phyloP scores from a whole-genome alignment of 768 basidiomycete genomes.

The Fibroporia radiculosa region DNA sequence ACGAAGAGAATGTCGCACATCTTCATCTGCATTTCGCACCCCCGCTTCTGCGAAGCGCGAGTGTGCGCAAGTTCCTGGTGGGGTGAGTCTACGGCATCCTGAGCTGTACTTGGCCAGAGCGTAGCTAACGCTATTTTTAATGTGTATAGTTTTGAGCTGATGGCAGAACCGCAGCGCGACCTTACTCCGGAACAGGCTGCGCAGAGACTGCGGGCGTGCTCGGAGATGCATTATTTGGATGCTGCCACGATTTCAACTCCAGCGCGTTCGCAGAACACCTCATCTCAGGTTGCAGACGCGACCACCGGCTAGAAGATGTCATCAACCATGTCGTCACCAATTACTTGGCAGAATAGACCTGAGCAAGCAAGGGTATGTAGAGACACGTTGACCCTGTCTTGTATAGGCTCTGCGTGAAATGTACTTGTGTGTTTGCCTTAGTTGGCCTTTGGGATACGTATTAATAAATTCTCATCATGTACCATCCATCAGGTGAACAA shows the following conservation, averaged over 20 bases:
- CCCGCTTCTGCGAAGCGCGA: constrained; percentile 75
- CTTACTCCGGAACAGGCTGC: constrained; percentile 88
- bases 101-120: neutral
- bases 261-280: neutral
- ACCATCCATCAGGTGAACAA: too few relatives aligned
- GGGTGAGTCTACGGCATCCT: constrained; percentile 43
- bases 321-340: too few relatives aligned
- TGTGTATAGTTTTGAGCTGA: constrained; percentile 66
- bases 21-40: constrained; percentile 85
- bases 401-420: too few relatives aligned
- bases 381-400: too few relatives aligned
- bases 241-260: too few relatives aligned
- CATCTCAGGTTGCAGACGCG: neutral
- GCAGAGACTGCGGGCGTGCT: constrained; percentile 41
- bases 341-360: too few relatives aligned
- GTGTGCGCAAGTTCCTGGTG: constrained; percentile 82
- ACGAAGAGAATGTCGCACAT: too few relatives aligned
- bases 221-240: constrained; percentile 55
- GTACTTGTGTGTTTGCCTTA: too few relatives aligned
- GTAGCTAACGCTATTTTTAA: neutral
- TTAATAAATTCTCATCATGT: too few relatives aligned
- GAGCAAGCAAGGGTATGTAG: too few relatives aligned
- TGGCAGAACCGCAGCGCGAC: constrained; percentile 88
- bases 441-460: too few relatives aligned
- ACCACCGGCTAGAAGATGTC: constrained; percentile 3